A percentile compares a stretch with the other conserved stretches of the same genome.
These are phyloP conservation scores for Microdochium nivale DNA, from an alignment of 2,329 filamentous ascomycete genomes.

Conservation along the genomic window DNA sequence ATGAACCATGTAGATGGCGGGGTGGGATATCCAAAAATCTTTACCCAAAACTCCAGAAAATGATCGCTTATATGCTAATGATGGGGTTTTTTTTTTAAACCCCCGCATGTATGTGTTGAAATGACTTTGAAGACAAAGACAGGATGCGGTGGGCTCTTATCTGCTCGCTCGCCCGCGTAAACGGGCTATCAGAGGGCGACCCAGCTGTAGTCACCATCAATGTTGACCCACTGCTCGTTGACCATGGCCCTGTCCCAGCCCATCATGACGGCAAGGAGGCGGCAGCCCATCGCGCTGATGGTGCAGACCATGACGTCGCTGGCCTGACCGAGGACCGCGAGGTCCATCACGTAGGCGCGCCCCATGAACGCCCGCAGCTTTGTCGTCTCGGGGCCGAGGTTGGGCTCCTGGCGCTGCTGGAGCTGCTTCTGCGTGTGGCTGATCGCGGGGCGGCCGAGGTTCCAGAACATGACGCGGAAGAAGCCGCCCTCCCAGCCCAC, in stretches of 20 bases:
- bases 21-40: too few relatives aligned
- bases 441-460: constrained; percentile 46
- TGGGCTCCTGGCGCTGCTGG: constrained; percentile 19
- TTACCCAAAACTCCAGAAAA: too few relatives aligned
- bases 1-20: too few relatives aligned
- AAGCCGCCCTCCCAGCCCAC: constrained; percentile 88
- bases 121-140: neutral
- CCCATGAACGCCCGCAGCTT: constrained; percentile 65
- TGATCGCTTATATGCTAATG: too few relatives aligned
- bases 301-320: constrained; percentile 69
- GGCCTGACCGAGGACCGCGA: constrained; percentile 61
- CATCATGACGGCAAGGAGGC: constrained; percentile 76
- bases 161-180: too few relatives aligned
- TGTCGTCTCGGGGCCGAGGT: constrained; percentile 46
- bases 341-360: constrained; percentile 73
- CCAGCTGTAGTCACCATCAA: constrained; percentile 54
- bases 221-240: constrained; percentile 61
- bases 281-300: constrained; percentile 64
- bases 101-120: neutral
- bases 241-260: constrained; percentile 66
- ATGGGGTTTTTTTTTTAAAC: too few relatives aligned
- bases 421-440: constrained; percentile 27
- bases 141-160: neutral
- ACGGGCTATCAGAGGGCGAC: neutral
- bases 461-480: constrained; percentile 75